Base-by-base conservation (phyloP, 1,284 basidiomycete genomes). In the Farysia itapuensis region DNA sequence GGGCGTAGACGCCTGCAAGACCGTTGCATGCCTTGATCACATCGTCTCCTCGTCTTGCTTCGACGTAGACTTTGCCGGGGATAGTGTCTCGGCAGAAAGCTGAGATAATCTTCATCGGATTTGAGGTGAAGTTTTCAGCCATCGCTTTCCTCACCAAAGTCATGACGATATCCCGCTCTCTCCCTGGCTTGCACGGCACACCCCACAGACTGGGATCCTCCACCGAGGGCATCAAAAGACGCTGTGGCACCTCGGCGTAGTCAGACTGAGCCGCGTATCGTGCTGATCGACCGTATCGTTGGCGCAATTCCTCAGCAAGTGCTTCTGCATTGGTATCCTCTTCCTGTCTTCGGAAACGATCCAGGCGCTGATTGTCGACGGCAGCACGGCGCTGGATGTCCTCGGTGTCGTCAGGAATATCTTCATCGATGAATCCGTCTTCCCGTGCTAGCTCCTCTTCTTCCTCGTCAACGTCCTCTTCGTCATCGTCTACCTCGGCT, bases 191-290 rank as follows among this genome's bases (percentile, higher is more conserved):
- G 67, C 94, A 91, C 64, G 89, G 84, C 41, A 98, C 86, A 79
- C 93, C 91, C 91, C 92, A 99, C 64, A 99, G 79, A 73, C 85
- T 93, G 5, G 94, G 89, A 77, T 98, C 94, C 51, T 95, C 87
- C 6, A 96, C 91, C 13, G 88, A 89, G 25, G 94, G 94, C 93
- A 98, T 97, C 32, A 95, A 82, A 35, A 96, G 79, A n/a, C 91
- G 84, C 74, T 97, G 92, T 0, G 95, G 94, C 24, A 97, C 86
- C 36, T 75, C 68, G 26, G 68, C 65, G 66, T 90, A 88, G 72
- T 92, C 94, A 25, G 75, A 77, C 53, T 74, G 74, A n/a, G 73
- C 69, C 14, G 73, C 46, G 18, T 67, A 53, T 45, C 77, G 61
- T 20, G 63, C 49, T 83, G 81, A 45, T 39, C 73, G 70, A 22